Evolutionary conservation across 805 yeast genomes (phyloP), one percentile per base, ranked within the genome.

Genomic region (Lipomyces spencermartinsiae): DNA sequence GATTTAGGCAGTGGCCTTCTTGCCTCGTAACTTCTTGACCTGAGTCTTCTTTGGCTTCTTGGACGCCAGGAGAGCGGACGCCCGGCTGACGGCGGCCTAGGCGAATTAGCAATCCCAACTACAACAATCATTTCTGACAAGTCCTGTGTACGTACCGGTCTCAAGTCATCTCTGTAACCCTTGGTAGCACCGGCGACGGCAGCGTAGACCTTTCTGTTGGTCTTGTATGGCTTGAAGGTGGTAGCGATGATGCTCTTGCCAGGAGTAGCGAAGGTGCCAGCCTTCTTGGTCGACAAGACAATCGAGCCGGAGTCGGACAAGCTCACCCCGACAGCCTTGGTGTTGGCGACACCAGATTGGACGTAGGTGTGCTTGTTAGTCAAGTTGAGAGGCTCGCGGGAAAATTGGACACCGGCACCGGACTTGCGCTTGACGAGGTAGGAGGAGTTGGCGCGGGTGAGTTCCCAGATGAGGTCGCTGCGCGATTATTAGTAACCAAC

Each of bases 361-460:
- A 78, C 74, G 79, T 78, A 80, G 76, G 83, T 76, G 85, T 84
- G 81, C 72, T 78, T 76, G 74, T 82, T 83, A 65, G 81, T 76
- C 72, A 80, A 78, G 82, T 83, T 84, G 74, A 84, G 78, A 74
- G 86, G 86, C 79, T 84, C 87, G 65, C 79, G 75, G 73, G 86
- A 83, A 77, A 83, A 79, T 69, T 74, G 76, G 66, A 77, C 77
- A 69, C 82, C 83, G 64, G 81, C 82, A 61, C 76, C 75, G 65
- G 74, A 72, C 71, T 80, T 70, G 73, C 83, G 79, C 83, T 83
- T 83, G 72, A 84, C 85, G 67, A 84, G 79, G 82, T 73, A 84
- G 70, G 83, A 74, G 66, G 82, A 78, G 81, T 83, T 79, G 73
- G 78, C 74, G 74, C 84, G 83, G 80, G 85, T 79, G 64, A 84